These are phyloP conservation scores for Sarcomyxa edulis DNA, from an alignment of 768 basidiomycete genomes.

Conservation along the genomic window DNA sequence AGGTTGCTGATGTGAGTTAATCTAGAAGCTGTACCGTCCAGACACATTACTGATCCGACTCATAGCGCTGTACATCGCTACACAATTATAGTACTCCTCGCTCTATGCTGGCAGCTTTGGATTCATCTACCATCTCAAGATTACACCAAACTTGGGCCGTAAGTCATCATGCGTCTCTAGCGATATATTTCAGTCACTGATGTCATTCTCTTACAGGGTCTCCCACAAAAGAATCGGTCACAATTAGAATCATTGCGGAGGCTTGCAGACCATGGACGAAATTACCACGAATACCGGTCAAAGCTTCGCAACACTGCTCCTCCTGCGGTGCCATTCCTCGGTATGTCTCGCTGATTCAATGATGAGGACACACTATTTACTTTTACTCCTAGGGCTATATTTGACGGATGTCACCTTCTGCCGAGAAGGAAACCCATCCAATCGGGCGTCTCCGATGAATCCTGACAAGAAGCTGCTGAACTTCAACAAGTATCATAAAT, in stretches of 20 bases:
- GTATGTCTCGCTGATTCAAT: conserved; percentile 31
- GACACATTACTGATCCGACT: conserved; percentile 5
- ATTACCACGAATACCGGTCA: conserved; percentile 88
- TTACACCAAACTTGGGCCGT: conserved; percentile 93
- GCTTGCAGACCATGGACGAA: conserved; percentile 86
- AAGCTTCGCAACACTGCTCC: conserved; percentile 83
- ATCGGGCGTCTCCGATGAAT: conserved; percentile 73
- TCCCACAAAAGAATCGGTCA: conserved; percentile 79
- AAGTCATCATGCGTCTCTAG: conserved; percentile 24
- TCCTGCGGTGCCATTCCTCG: conserved; percentile 94
- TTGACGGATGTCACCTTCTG: conserved; percentile 94
- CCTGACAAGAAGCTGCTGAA: conserved; percentile 82
- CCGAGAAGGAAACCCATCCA: conserved; percentile 87
- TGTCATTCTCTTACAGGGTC: conserved; percentile 42
- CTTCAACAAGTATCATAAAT: conserved; percentile 94
- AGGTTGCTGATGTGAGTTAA: conserved; percentile 77
- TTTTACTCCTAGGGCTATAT: conserved; percentile 56
- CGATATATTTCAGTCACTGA: neutral
- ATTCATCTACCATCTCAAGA: conserved; percentile 91
- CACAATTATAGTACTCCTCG: conserved; percentile 92
- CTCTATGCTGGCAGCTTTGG: conserved; percentile 89
- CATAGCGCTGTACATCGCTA: conserved; percentile 75
- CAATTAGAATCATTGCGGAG: conserved; percentile 77
- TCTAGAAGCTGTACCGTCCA: too few relatives aligned
- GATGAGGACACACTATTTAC: conserved; percentile 8